phyloP scores from a whole-genome alignment of 257 asterid species.

The Catharanthus roseus region DNA sequence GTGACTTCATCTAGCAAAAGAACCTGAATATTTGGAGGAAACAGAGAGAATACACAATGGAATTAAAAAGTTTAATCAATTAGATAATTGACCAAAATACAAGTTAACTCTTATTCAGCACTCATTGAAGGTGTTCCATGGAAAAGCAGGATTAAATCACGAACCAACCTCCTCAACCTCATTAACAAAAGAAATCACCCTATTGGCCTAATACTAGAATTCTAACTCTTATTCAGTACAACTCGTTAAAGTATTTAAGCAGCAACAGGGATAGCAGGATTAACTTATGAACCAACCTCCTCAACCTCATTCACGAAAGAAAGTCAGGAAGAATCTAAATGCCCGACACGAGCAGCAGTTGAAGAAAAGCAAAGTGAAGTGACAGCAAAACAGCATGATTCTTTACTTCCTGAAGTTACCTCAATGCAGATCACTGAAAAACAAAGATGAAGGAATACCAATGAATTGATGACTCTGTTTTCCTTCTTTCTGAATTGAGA shows the following conservation, averaged over 20 bases:
- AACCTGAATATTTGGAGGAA: constrained; percentile 41
- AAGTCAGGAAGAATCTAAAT: not conserved
- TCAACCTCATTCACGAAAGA: not conserved
- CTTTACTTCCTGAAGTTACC: not conserved
- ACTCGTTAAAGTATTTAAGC: too few species aligned
- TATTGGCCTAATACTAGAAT: not conserved
- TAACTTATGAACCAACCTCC: not conserved
- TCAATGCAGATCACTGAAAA: too few species aligned
- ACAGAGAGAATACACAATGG: not conserved
- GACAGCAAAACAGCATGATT: not conserved
- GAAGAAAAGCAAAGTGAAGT: not conserved
- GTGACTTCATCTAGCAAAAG: constrained; percentile 97
- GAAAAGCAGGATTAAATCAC: not conserved
- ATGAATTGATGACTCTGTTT: too few species aligned
- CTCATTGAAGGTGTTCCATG: not conserved
- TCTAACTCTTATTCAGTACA: too few species aligned
- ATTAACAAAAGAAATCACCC: not conserved
- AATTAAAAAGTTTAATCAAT: not conserved
- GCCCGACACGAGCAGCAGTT: too few species aligned
- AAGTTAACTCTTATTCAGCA: not conserved
- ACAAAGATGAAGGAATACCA: too few species aligned
- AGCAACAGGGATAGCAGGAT: too few species aligned
- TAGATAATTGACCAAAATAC: not conserved
- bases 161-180: not conserved
- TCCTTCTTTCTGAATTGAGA: too few species aligned